Base-by-base conservation (phyloP, 305 asterid genomes). In the Fraxinus angustifolia region DNA sequence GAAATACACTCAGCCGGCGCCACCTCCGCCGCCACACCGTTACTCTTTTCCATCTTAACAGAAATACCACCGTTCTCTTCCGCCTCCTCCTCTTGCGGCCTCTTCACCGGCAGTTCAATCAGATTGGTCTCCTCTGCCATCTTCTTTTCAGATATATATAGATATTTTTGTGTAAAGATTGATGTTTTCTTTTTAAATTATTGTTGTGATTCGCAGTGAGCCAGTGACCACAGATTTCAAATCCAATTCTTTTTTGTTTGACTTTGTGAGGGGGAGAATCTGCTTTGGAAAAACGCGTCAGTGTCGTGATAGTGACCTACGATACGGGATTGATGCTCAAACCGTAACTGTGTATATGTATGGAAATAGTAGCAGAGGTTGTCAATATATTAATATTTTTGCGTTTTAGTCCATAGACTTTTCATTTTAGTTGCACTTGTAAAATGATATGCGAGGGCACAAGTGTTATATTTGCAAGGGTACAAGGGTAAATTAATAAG, bases 71-170 rank as follows among this genome's bases (percentile, higher is more conserved):
- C 86, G 78, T 73, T 76, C n/a, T 19, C 60, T 62, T 62, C 72
- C 72, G 16, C n/a, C 56, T 71, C 83, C 82, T 80, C 87, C 80
- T 84, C 89, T 72, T 92, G 85, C 76, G 82, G 87, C 77, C 91
- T 90, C 84, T 89, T 90, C 84, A 78, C 80, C 38, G 92, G 89
- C 77, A 89, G 85, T 86, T 90, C 91, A 76, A 34, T 65, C 78
- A 74, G 84, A 85, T 76, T 81, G 72, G 72, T 3, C 79, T 68
- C 85, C 56, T 87, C 89, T 3, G 89, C 88, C 87, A 86, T 77
- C 16, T 76, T 67, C 40, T 75, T 10, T 14, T 8, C 34, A 10
- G 34, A 40, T 53, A 50, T 73, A 53, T 60, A 31, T 76, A 16
- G 16, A 42, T 42, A 42, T 11, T 0, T 14, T 48, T 8, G 71